Evolutionary conservation across 352 stramenopile species (phyloP), one percentile per base, ranked within the genome.

Genomic region (Phytopythium helicoides): DNA sequence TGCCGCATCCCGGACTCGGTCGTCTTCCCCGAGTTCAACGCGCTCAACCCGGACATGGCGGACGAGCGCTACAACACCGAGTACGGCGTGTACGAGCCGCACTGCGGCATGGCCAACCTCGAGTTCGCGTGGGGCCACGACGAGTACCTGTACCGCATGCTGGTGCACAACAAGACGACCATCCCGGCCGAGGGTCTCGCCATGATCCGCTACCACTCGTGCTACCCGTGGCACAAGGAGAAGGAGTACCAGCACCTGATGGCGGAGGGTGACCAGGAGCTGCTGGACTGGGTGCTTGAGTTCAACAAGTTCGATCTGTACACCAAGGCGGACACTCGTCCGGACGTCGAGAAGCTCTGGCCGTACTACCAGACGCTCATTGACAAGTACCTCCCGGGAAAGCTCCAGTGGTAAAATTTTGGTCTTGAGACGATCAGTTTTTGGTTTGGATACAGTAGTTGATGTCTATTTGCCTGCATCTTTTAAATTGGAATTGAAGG

Each of bases 221-320:
- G 81, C 61, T 98, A 98, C 68, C 86, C 87, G 36, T 97, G 88
- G 89, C 92, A 98, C 71, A 93, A 96, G 63, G 92, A 94, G 65
- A 92, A 93, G 47, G 88, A 89, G 36, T 98, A 97, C 72, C 34
- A 61, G 53, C 82, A 96, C 52, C 60, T 98, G 5, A 95, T 97
- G 85, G 81, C 68, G 44, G 65, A 83, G 19, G 83, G 86, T 8
- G 92, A 98, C 70, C 62, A 91, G 3, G 79, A 95, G 39, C 57
- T 91, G 37, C 61, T 95, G 39, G 85, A 97, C 61, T 97, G 89
- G 89, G 85, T 98, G 40, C 76, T 95, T 52, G 78, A 92, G 65
- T 97, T 98, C 62, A 96, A 97, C 71, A 91, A 93, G 66, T 97
- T 97, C 60, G 93, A 98, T 63, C 59, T 98, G 22, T 98, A 98